Base-by-base conservation (phyloP, 2,329 filamentous ascomycete genomes). In the Botrytis pseudocinerea region DNA sequence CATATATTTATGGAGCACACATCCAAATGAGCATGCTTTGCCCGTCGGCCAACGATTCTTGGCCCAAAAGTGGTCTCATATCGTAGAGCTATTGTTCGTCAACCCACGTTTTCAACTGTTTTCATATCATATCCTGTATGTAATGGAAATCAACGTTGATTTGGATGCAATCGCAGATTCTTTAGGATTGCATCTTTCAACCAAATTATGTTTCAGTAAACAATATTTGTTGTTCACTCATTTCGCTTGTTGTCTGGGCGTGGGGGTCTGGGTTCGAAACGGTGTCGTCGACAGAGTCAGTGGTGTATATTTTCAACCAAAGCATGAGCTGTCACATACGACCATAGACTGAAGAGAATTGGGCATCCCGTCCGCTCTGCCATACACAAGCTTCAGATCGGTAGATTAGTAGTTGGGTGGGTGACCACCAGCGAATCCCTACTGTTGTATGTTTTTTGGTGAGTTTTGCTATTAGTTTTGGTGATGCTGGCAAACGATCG, bases 301-400 rank as follows among this genome's bases (percentile, higher is more conserved):
- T 4, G 4, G 2, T 22, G 3, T 48, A 48, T 48, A 48, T 9
- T 1, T 18, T 10, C 1, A 10, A 2, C 1, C 25, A 16, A 2
- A 9, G 0, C 12, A 0, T 0, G 0, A 0, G 0, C 3, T 7
- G 0, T 0, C 42, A 65, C 63, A 65, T 65, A 65, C 63, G 63
- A 68, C 65, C 65, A 68, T n/a, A 68, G 65, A 68, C 51, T 68
- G 65, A 40, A 20, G 40, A 68, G 22, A 32, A 32, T 44, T 32
- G 46, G 66, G 73, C 70, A 74, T 74, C 73, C 73, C 65, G 65
- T 74, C 63, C 71, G 70, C 70, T 74, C 71, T 74, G 73, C 65
- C 61, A 70, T 74, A 72, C 70, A 68, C 46, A 74, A 74, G 71
- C 64, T 28, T 69, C 70, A 70, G 61, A 73, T 73, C 65, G 71